phyloP scores from a whole-genome alignment of 129 eudicot species.

The Flaveria robusta region DNA sequence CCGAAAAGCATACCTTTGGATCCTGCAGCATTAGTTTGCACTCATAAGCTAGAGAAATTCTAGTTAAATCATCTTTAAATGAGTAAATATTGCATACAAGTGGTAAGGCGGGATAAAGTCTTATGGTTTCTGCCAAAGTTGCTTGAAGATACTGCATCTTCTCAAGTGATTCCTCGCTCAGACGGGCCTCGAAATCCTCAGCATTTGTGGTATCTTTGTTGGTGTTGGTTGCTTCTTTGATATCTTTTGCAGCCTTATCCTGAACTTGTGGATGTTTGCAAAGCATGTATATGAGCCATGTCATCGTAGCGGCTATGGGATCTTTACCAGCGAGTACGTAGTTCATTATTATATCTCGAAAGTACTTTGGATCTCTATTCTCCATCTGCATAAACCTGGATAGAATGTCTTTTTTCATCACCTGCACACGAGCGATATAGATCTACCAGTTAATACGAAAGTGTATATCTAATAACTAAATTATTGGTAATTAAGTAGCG shows the following conservation, averaged over 20 bases:
- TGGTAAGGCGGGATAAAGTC: too few species aligned
- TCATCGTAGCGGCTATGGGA: constrained; percentile 47
- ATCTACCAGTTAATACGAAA: too few species aligned
- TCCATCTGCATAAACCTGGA: constrained; percentile 47
- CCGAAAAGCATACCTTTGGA: too few species aligned
- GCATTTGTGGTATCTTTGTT: neutral
- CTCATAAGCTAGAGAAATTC: too few species aligned
- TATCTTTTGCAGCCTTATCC: constrained; percentile 25
- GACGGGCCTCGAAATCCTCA: too few species aligned
- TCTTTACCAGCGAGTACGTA: constrained; percentile 62
- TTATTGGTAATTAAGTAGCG: neutral
- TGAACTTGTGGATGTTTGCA: neutral
- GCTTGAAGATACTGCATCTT: too few species aligned
- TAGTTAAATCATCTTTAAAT: too few species aligned
- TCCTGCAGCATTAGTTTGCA: too few species aligned
- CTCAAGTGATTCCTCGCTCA: too few species aligned
- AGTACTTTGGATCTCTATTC: constrained; percentile 40
- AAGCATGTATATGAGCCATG: neutral
- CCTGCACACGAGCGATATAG: neutral
- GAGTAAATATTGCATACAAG: too few species aligned
- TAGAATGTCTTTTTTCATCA: constrained; percentile 44
- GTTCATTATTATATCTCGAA: constrained; percentile 54
- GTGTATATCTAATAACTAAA: neutral
- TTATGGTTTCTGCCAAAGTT: too few species aligned
- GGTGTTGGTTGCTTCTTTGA: constrained; percentile 28